These are phyloP conservation scores for Ophiosphaerella narmari DNA, from an alignment of 2,329 filamentous ascomycete genomes.

Conservation along the genomic window DNA sequence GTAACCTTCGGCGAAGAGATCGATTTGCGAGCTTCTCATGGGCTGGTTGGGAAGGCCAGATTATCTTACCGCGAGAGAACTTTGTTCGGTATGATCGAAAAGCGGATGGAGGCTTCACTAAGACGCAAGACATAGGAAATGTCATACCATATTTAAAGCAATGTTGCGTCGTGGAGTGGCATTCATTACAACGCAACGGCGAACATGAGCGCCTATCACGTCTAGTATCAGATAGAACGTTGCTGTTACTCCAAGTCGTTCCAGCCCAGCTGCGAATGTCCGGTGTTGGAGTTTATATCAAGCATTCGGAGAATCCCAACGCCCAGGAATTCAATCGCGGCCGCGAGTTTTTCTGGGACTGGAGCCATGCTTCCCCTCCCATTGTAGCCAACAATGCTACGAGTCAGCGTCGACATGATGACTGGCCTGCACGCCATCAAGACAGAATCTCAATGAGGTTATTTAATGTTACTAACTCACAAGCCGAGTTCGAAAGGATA, in stretches of 20 bases:
- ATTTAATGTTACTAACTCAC: neutral
- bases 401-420: no score
- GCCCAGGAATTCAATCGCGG: no score
- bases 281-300: no score
- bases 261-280: no score
- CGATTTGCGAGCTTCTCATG: conserved; percentile 8
- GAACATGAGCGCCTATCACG: neutral
- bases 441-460: neutral
- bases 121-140: neutral
- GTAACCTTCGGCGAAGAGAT: conserved; percentile 4
- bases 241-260: no score
- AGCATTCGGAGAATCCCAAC: no score
- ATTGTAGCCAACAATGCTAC: no score
- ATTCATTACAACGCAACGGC: neutral
- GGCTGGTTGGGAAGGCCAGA: conserved; percentile 7
- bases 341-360: no score
- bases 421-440: neutral
- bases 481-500: no score
- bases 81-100: neutral
- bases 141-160: conserved; percentile 1
- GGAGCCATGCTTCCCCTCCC: no score
- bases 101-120: neutral
- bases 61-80: conserved; percentile 6
- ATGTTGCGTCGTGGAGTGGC: neutral
- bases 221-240: neutral